These are phyloP conservation scores for Ramaria rubella DNA, from an alignment of 768 basidiomycete species.

Conservation along the genomic window DNA sequence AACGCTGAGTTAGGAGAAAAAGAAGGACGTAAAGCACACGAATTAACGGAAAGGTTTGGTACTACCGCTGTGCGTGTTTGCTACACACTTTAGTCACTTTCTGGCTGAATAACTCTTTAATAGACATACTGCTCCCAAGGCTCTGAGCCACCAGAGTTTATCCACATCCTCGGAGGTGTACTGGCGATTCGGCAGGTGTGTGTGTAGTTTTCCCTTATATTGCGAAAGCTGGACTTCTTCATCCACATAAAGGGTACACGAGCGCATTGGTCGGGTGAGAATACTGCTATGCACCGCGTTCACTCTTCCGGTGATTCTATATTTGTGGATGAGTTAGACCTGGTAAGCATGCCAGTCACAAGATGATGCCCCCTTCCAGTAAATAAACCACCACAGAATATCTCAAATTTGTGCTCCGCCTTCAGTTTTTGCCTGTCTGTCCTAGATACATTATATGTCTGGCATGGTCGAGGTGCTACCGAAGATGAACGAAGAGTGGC, in stretches of 20 bases:
- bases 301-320: slow-evolving; percentile 44
- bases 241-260: slow-evolving; percentile 48
- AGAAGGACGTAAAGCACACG: slow-evolving; percentile 61
- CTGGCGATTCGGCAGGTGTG: slow-evolving; percentile 70
- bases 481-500: slow-evolving; percentile 56
- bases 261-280: slow-evolving; percentile 69
- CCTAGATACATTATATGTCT: slow-evolving; percentile 66
- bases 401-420: slow-evolving; percentile 70
- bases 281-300: slow-evolving; percentile 76
- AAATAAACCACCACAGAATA: slow-evolving; percentile 7
- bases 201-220: slow-evolving; percentile 8
- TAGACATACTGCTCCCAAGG: slow-evolving; percentile 39
- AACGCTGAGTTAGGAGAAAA: slow-evolving; percentile 44
- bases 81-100: neutral
- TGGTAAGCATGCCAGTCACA: slow-evolving; percentile 36
- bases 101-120: neutral
- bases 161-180: slow-evolving; percentile 58
- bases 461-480: slow-evolving; percentile 72
- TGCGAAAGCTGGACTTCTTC: neutral
- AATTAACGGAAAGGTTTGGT: slow-evolving; percentile 68
- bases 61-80: slow-evolving; percentile 46
- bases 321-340: slow-evolving; percentile 65
- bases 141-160: slow-evolving; percentile 56
- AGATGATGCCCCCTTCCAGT: slow-evolving; percentile 37
- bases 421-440: slow-evolving; percentile 75